phyloP scores from a whole-genome alignment of 2,329 filamentous ascomycete genomes.

The Thyridium curvatum region DNA sequence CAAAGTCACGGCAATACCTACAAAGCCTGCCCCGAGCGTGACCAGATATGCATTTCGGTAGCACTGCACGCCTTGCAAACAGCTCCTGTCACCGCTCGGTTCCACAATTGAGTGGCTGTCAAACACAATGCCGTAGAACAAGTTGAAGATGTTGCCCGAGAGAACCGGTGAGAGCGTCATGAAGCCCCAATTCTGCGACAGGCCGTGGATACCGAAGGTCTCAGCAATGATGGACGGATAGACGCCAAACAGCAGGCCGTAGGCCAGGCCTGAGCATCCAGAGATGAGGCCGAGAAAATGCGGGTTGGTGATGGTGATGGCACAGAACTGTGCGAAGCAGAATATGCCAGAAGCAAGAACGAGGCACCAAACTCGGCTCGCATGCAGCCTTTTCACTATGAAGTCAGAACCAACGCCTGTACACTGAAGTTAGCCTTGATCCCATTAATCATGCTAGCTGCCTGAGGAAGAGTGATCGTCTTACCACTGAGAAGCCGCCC shows the following conservation, averaged over 20 bases:
- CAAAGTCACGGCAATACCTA: conserved; percentile 64
- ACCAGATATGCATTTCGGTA: conserved; percentile 77
- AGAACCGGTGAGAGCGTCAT: conserved; percentile 88
- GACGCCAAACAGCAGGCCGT: conserved; percentile 90
- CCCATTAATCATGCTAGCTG: not conserved
- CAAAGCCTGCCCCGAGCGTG: conserved; percentile 64
- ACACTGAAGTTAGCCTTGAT: conserved; percentile 11
- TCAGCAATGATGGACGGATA: conserved; percentile 87
- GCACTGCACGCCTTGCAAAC: conserved; percentile 71
- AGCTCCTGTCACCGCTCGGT: conserved; percentile 64
- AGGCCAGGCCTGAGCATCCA: conserved; percentile 76
- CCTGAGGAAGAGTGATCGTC: not conserved
- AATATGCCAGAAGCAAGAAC: conserved; percentile 74
- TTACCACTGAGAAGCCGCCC: conserved; percentile 73
- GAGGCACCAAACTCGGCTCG: conserved; percentile 87
- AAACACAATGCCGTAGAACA: conserved; percentile 80
- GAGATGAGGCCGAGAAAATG: conserved; percentile 73
- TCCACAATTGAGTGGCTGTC: conserved; percentile 70
- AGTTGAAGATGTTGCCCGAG: conserved; percentile 86
- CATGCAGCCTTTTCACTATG: conserved; percentile 72
- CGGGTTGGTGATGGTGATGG: conserved; percentile 70
- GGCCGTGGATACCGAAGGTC: conserved; percentile 80
- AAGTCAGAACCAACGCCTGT: conserved; percentile 84
- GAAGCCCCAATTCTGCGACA: conserved; percentile 93
- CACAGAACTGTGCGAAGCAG: conserved; percentile 69